Base-by-base conservation (phyloP, 2,329 filamentous ascomycete species). In the Trichoderma sp. region DNA sequence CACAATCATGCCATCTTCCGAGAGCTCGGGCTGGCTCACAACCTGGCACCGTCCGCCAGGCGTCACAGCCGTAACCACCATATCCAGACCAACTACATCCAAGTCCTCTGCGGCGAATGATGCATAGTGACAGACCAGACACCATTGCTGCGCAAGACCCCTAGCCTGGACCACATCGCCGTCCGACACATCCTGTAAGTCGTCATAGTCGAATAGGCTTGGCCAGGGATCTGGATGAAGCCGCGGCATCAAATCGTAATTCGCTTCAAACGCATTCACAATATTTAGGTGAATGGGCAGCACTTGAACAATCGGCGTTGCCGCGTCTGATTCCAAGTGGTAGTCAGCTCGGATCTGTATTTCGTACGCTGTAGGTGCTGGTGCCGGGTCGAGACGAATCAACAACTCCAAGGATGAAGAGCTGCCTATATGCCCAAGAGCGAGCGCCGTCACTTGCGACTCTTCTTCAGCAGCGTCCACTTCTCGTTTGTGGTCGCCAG, bases 251-350 rank as follows among this genome's bases (percentile, higher is more conserved):
- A 98, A 88, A 70, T 96, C 92, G 77, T 97, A 97, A 74, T 92
- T 95, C 17, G 93, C 92, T 79, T 97, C 93, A 73, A 99, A 98
- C 0, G 94, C 93, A 59, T 89, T 90, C 64, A 92, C 88, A 66
- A 97, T 86, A 42, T 88, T 86, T 5, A 98, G 78, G 64, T 90
- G 89, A 45, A 91, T 84, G 1, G 87, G 84, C 25, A 90, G 80
- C 2, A 86, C 87, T 77, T 96, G 94, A 42, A 89, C 88, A 45
- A 98, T 90, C 1, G 90, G 89, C 1, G 93, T 97, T 60, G 91
- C 90, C 0, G 89, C 82, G 75, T 98, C 94, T 6, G 92, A 91
- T 3, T 89, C 82, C 2, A 98, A 84, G 73, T 91, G 88, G 76
- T 99, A 99, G 7, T 88, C 84, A 1, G 91, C 88, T 71, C 89